phyloP scores from a whole-genome alignment of 306 rosid genomes.

The Senna siamea region DNA sequence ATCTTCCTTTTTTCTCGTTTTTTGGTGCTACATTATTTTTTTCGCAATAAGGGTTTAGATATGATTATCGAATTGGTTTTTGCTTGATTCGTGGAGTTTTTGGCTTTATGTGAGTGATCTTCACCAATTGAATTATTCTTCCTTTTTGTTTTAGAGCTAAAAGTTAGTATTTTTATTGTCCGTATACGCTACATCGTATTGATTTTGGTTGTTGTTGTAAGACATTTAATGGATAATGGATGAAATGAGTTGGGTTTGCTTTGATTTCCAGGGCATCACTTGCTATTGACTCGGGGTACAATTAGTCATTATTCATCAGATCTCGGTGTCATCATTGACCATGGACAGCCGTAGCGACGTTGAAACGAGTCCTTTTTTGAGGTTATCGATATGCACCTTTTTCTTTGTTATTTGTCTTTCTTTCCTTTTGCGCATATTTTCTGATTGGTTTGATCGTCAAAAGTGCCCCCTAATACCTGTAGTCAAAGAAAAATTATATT shows the following conservation, averaged over 20 bases:
- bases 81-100: neutral
- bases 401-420: neutral
- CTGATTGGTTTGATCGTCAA: neutral
- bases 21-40: no score
- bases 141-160: neutral
- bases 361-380: conserved; percentile 49
- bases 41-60: neutral
- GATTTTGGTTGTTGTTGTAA: no score
- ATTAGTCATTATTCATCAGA: conserved; percentile 22
- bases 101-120: neutral
- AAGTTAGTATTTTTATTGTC: neutral
- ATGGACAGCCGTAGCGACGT: conserved; percentile 75
- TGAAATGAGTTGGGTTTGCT: neutral
- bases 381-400: conserved; percentile 50
- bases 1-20: neutral
- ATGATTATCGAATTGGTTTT: conserved; percentile 5
- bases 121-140: neutral
- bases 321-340: conserved; percentile 30
- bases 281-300: conserved; percentile 12
- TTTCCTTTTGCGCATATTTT: neutral
- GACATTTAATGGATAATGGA: neutral
- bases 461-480: neutral
- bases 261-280: conserved; percentile 20
- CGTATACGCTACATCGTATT: neutral
- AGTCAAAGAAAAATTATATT: neutral